These are phyloP conservation scores for Phytophthora hybrid DNA, from an alignment of 352 stramenopile species.

Conservation along the genomic window DNA sequence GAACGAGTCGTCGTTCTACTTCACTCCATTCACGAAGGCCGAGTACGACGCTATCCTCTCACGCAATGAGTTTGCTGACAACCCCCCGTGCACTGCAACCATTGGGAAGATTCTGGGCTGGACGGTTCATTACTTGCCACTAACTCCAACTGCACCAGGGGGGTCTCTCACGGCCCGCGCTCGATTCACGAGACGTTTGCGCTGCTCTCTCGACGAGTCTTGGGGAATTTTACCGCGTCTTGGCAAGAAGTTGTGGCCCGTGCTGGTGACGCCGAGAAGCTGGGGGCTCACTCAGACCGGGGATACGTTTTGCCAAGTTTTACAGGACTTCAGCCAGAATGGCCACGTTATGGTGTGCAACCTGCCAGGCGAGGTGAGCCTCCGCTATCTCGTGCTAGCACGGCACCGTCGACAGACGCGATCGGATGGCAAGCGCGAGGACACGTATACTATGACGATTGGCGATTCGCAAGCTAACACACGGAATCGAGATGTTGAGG, in stretches of 20 bases:
- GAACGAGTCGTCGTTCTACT: slow-evolving; percentile 34
- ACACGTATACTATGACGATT: slow-evolving; percentile 16
- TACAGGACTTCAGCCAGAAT: background rate
- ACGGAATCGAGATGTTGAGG: slow-evolving; percentile 20
- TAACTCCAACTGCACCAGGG: slow-evolving; percentile 1
- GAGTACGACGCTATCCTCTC: slow-evolving; percentile 22
- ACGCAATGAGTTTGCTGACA: background rate
- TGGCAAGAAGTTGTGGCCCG: background rate
- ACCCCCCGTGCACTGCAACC: slow-evolving; percentile 9
- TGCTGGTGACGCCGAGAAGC: background rate
- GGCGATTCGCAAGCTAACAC: slow-evolving; percentile 29
- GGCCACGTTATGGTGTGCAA: background rate
- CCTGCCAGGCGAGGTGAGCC: background rate
- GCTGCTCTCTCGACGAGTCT: background rate
- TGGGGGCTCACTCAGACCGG: background rate
- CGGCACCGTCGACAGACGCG: background rate
- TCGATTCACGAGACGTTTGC: background rate
- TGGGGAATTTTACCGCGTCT: background rate
- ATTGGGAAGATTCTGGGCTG: slow-evolving; percentile 14
- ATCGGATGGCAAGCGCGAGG: background rate
- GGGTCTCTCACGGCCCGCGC: background rate
- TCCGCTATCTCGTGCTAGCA: background rate
- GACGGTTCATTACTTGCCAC: slow-evolving; percentile 5
- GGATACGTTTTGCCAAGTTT: slow-evolving; percentile 14
- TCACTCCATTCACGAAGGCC: slow-evolving; percentile 21